Evolutionary conservation across 164 flowering plant genomes (phyloP), one percentile per base, ranked within the genome.

Genomic region (Tetracentron sinense): DNA sequence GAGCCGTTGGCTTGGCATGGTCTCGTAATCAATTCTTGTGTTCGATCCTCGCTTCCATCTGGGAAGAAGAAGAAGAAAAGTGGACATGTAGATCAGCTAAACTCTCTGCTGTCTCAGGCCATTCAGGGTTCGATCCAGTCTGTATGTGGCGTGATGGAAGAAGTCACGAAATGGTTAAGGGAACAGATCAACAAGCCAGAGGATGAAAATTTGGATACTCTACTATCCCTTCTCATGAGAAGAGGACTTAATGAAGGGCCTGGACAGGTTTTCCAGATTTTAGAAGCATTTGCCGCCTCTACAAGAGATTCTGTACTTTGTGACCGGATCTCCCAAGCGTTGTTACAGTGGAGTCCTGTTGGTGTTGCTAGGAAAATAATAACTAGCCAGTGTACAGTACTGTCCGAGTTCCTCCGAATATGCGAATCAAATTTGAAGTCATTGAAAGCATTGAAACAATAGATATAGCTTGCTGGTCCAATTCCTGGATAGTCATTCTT

Each of bases 1-100:
- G 98, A 90, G 73, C 82, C 97, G 19, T 64, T 90, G 68, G 81
- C 96, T 19, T 93, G 97, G 98, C 96, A 90, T 74, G 50, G 70
- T 54, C 86, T 90, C 35, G 67, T 93, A 47, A 68, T 93, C 20
- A 96, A 83, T 61, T 85, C 96, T n/a, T 82, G 79, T 58, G 68
- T 75, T 44, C 86, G 89, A 10, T 78, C 86, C 48, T 77, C 78
- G 63, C 66, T 71, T 54, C 97, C 96, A 28, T 62, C 88, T 35
- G 88, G 89, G 6, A 90, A 81, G 71, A 90, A 77, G 79, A 93
- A 93, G 77, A 93, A 87, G 79, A 93, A 72, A 78, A 74, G 77
- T 64, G 85, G 84, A 20, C 38, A 72, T 29, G 64, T 76, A 2
- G 94, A 84, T 51, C 77, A 70, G 28, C 67, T 61, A 11, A 69